Evolutionary conservation across 768 basidiomycete genomes (phyloP), one percentile per base, ranked within the genome.

Genomic region (Glaciozyma martinii): DNA sequence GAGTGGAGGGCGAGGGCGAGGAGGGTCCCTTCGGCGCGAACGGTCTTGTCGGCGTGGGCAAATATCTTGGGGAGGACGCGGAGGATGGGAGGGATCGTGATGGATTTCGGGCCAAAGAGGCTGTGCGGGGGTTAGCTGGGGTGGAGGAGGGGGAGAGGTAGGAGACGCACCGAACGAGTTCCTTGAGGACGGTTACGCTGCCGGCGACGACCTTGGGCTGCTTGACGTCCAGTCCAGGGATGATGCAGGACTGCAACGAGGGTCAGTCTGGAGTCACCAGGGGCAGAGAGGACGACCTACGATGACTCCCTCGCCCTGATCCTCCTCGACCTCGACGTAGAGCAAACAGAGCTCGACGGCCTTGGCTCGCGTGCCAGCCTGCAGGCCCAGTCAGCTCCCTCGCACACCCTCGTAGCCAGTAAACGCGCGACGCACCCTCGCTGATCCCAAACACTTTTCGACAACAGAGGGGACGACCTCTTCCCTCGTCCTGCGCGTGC

Each of bases 141-240:
- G 18, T 16, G 21, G 54, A 16, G 53, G 21, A 12, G 27, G 27
- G 40, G 29, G 9, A 27, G 25, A 9, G 32, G 30, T 19, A 32
- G 18, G 25, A 37, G 18, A 77, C 86, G 74, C 66, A 91, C 94
- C 86, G 84, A 69, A 91, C 78, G 47, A 92, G 81, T 76, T 97
- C 93, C 74, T 85, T 90, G 67, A 99, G 74, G 5, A 84, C 88
- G 3, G 80, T 74, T 12, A 95, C 82, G 63, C 84, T 84, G 19
- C 86, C 88, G 33, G 91, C 84, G 1, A 98, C 90, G 3, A 87
- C 77, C 78, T 99, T 99, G 1, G 95, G 95, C 72, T 98, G 92
- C 75, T 98, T 99, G 18, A 90, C 89, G 30, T 81, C 80, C 18
- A 99, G 78, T 25, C 94, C 95, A 46, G 84, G 83, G n/a, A 92